Base-by-base conservation (phyloP, 2,329 filamentous ascomycete genomes). In the Mariannaea sp. region DNA sequence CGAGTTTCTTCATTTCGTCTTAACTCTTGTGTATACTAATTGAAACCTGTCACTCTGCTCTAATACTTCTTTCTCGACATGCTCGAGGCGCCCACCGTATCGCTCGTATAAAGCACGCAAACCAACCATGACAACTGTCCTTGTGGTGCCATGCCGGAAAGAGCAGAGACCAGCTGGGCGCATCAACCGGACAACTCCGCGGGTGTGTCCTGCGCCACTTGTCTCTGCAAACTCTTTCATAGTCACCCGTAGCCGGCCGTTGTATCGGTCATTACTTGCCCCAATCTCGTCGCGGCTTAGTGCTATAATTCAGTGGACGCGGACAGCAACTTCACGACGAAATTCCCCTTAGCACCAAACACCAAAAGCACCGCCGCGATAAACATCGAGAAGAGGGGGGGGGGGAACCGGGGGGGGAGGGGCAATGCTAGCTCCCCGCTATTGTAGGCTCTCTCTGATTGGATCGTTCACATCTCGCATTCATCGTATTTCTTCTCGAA, bases 401-500 rank as follows among this genome's bases (percentile, higher is more conserved):
- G n/a, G n/a, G n/a, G n/a, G n/a, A n/a, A n/a, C n/a, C n/a, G n/a
- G n/a, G n/a, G n/a, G n/a, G n/a, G n/a, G n/a, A n/a, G n/a, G n/a
- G n/a, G n/a, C n/a, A n/a, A n/a, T n/a, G n/a, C n/a, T n/a, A n/a
- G n/a, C 38, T 32, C 38, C 19, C 19, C 38, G 56, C 38, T 55
- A 55, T 55, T 19, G 57, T 16, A 17, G n/a, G 14, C 5, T 30
- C 39, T 52, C 53, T 36, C 52, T 61, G 27, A 55, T 64, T 59
- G 56, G 59, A 7, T 14, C 14, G 49, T 38, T 40, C 33, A 35
- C 48, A 49, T 60, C 58, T 69, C 66, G 67, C 64, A 60, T 66
- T 66, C 64, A 46, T 69, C 67, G 67, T 69, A 68, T 69, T 66
- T 46, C 46, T 17, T 49, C 27, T 26, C 26, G 39, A n/a, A 17